Conservation (phyloP, 2,329 filamentous ascomycete genomes). For the Hypomyces rosellus region DNA sequence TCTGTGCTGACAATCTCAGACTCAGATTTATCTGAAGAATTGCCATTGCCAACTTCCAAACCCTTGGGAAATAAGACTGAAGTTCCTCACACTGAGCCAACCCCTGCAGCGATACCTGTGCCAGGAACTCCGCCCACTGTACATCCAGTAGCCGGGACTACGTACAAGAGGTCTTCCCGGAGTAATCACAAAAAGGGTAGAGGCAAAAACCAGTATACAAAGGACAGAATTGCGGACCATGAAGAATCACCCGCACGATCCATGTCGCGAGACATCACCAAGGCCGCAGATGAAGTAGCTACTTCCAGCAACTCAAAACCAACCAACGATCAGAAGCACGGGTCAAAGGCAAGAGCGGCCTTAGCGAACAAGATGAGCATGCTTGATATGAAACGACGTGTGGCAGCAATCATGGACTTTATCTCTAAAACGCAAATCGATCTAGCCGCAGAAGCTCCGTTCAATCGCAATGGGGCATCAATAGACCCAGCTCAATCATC, state of each 20-base stretch:
- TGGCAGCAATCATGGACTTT: slow-evolving; percentile 79
- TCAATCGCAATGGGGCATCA: slow-evolving; percentile 34
- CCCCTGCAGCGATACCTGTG: slow-evolving; percentile 20
- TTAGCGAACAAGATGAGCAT: slow-evolving; percentile 68
- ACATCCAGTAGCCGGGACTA: slow-evolving; percentile 38
- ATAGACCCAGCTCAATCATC: slow-evolving; percentile 31
- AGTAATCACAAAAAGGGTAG: slow-evolving; percentile 60
- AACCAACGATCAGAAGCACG: slow-evolving; percentile 45
- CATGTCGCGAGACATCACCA: slow-evolving; percentile 43
- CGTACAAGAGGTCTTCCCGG: slow-evolving; percentile 54
- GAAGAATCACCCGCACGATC: slow-evolving; percentile 53
- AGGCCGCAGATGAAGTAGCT: slow-evolving; percentile 28
- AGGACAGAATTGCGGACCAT: slow-evolving; percentile 57
- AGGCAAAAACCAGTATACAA: slow-evolving; percentile 77
- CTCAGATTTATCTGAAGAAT: slow-evolving; percentile 66
- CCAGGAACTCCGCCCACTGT: slow-evolving; percentile 39
- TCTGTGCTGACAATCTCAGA: slow-evolving; percentile 38
- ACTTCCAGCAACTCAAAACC: slow-evolving; percentile 29
- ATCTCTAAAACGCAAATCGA: slow-evolving; percentile 86
- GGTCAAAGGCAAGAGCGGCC: slow-evolving; percentile 43
- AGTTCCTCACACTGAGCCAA: slow-evolving; percentile 25
- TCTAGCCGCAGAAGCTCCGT: slow-evolving; percentile 60
- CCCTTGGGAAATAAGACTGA: slow-evolving; percentile 24
- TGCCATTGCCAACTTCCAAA: slow-evolving; percentile 41
- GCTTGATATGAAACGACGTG: slow-evolving; percentile 81